Base-by-base conservation (phyloP, 2,329 filamentous ascomycete genomes). In the Colletotrichum filicis region DNA sequence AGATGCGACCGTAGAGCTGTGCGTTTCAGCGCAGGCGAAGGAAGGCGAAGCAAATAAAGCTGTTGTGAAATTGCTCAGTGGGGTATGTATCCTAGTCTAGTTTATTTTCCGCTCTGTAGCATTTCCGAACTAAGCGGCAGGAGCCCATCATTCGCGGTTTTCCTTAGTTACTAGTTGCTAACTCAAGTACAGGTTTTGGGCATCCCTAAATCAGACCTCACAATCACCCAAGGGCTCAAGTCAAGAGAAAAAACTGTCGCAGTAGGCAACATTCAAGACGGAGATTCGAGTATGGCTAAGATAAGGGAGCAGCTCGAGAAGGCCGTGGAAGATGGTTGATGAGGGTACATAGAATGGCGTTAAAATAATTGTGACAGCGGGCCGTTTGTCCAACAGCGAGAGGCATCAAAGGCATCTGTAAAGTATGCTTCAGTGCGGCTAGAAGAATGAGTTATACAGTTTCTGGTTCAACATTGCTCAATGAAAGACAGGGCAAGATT, bases 41-140 rank as follows among this genome's bases (percentile, higher is more conserved):
- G 91, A 94, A 16, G 92, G 92, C 16, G 91, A 93, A 78, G 90
- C 92, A 5, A 94, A 94, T 78, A 89, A 88, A 78, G 92, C 92
- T 5, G 90, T 93, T 2, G 82, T 90, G 61, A 84, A 87, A 49
- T 82, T 94, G 5, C 82, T 95, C 68, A 91, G 92, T 75, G 83
- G 90, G 78, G 90, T 91, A 76, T 75, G 81, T 74, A 11, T 28
- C 7, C 26, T 32, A n/a, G 24, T 26, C 24, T 26, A 26, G 24
- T 4, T 26, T 26, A 30, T 32, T 32, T 32, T 32, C 2, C 30
- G 30, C 30, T 32, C 30, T 32, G 8, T 9, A 32, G 2, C 1
- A 30, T 22, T 55, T 16, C 42, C 30, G 8, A 32, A 32, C 3
- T 32, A 8, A 11, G 16, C 35, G 4, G 7, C 16, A 56, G 5